Percentiles rank a stretch among this genome's conserved stretches.
Evolutionary conservation across 2,329 filamentous ascomycete genomes (phyloP).

Genomic region (Piedraia hortae): DNA sequence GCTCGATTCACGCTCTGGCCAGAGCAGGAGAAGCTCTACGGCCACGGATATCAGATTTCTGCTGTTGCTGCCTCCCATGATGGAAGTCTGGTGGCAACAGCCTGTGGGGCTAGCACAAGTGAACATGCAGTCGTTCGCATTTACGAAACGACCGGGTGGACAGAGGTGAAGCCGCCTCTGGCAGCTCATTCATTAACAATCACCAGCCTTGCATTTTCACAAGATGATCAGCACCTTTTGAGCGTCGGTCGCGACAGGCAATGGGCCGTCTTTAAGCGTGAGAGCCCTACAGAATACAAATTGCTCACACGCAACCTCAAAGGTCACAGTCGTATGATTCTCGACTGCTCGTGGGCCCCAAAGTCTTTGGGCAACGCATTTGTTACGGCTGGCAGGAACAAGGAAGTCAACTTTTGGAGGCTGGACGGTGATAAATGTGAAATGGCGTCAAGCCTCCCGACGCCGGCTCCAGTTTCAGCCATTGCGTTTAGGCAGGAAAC

Average conservation of each 20-base stretch:
- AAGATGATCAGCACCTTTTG: slow-evolving; percentile 44
- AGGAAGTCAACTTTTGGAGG: slow-evolving; percentile 38
- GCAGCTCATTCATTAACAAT: slow-evolving; percentile 69
- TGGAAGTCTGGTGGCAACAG: slow-evolving; percentile 54
- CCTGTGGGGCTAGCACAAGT: slow-evolving; percentile 72
- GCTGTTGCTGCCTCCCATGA: slow-evolving; percentile 55
- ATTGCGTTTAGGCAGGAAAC: slow-evolving; percentile 7
- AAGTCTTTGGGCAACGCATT: slow-evolving; percentile 25
- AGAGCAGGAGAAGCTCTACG: slow-evolving; percentile 87
- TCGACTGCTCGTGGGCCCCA: slow-evolving; percentile 65
- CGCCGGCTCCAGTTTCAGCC: slow-evolving; percentile 9
- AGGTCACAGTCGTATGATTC: slow-evolving; percentile 75
- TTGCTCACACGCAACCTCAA: slow-evolving; percentile 43
- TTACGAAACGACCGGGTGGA: slow-evolving; percentile 69
- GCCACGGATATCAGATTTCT: slow-evolving; percentile 90
- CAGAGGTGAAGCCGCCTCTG: slow-evolving; percentile 59
- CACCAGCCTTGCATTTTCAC: slow-evolving; percentile 54
- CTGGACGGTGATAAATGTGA: slow-evolving; percentile 6
- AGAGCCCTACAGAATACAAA: slow-evolving; percentile 22
- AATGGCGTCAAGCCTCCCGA: slow-evolving; percentile 6
- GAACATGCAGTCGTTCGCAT: slow-evolving; percentile 86
- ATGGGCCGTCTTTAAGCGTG: slow-evolving; percentile 53
- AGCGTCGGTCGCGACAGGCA: slow-evolving; percentile 80
- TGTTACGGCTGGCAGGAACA: slow-evolving; percentile 75
- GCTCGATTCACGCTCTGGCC: slow-evolving; percentile 84